These are phyloP conservation scores for Aspergillus ruber DNA, from an alignment of 2,329 filamentous ascomycete species.

Conservation along the genomic window DNA sequence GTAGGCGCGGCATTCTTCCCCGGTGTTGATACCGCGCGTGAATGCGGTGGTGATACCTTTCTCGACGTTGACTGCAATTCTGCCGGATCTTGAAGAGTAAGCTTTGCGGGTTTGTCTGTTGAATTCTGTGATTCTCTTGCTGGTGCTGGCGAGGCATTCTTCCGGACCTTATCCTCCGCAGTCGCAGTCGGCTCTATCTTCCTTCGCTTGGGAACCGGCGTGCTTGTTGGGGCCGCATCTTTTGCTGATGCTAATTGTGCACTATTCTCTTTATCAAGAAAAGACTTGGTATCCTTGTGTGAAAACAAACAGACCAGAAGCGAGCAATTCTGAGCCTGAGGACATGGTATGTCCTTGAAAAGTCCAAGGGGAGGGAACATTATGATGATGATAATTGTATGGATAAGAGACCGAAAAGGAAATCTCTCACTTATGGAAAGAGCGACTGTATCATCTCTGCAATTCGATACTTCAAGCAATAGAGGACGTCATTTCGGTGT, in stretches of 20 bases:
- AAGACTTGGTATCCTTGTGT: constrained; percentile 33
- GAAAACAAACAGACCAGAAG: constrained; percentile 55
- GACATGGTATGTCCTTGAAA: constrained; percentile 50
- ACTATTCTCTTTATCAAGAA: constrained; percentile 12
- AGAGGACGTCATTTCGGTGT: too few species aligned
- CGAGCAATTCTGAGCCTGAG: constrained; percentile 44
- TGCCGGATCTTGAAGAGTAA: constrained; percentile 7
- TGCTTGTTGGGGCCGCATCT: constrained; percentile 1
- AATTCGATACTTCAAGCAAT: too few species aligned
- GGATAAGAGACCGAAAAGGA: not conserved
- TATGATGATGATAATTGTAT: constrained; percentile 6
- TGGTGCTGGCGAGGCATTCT: not conserved
- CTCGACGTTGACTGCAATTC: constrained; percentile 18
- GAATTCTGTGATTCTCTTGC: not conserved
- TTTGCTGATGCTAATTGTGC: constrained; percentile 2
- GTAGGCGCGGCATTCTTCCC: constrained; percentile 3
- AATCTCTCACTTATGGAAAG: too few species aligned
- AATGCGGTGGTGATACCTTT: constrained; percentile 23
- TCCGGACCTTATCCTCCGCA: not conserved
- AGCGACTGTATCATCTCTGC: not conserved
- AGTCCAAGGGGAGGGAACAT: constrained; percentile 54
- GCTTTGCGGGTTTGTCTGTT: constrained; percentile 9
- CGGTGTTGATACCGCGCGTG: constrained; percentile 5
- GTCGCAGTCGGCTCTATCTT: constrained; percentile 9
- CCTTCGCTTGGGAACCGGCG: constrained; percentile 27